Base-by-base conservation (phyloP, 495 filamentous ascomycete genomes). In the Podospora bellae-mahoneyi region DNA sequence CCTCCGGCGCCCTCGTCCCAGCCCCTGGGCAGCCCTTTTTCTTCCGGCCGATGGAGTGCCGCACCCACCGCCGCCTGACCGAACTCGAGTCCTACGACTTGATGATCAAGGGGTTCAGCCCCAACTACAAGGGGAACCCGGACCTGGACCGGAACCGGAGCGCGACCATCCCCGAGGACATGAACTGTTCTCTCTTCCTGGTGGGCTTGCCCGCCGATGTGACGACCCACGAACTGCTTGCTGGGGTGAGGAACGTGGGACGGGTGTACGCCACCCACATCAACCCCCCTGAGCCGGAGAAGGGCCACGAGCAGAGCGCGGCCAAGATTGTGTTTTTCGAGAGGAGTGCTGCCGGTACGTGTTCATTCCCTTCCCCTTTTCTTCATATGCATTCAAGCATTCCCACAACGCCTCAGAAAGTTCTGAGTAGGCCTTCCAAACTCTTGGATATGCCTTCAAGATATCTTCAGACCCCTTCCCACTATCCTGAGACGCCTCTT, bases 261-360 rank as follows among this genome's bases (percentile, higher is more conserved):
- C 78, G 81, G 55, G 67, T 82, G 2, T 82, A 69, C 44, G 78
- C 79, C 18, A 69, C 75, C 0, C 78, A 78, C 58, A 79, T 83
- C 66, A 82, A 79, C 63, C 72, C 71, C 2, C 78, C 80, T 0
- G 67, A 69, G 7, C 56, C 63, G 10, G 59, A 62, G 5, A 53
- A 60, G 10, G 66, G 64, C 0, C 72, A 80, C 56, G 32, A 39
- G 0, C 72, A 72, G 3, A 70, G 73, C 4, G 79, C 81, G 0
- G 80, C 80, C 0, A 81, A 79, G 64, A 66, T 83, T 1, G 74
- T 79, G 2, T 83, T 83, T 68, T 83, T 83, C 53, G 73, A 77
- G 18, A 62, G 76, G 5, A 19, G 27, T 0, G 75, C 73, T 0
- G 76, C 76, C 1, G 73, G 72, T 73, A 23, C 44, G 71, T 66